Percentiles rank a stretch among this genome's conserved stretches.
These are phyloP conservation scores for Neofusicoccum sp. DNA, from an alignment of 2,329 filamentous ascomycete genomes.

Conservation along the genomic window DNA sequence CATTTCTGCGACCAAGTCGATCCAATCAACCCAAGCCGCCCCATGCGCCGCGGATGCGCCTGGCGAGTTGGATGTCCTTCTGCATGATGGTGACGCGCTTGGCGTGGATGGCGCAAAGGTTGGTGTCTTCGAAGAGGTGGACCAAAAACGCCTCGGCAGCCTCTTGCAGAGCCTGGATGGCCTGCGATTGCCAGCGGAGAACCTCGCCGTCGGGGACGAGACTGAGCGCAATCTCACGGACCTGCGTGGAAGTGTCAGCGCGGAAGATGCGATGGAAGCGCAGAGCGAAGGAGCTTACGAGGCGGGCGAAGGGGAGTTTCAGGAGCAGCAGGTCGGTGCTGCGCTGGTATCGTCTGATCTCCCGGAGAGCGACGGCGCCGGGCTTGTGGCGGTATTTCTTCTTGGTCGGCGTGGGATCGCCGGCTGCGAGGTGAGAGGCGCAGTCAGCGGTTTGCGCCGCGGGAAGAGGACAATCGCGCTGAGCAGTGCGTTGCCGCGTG, in stretches of 20 bases:
- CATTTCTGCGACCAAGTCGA: too few relatives aligned
- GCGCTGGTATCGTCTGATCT: slow-evolving; percentile 98
- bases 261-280: not conserved
- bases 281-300: slow-evolving; percentile 51
- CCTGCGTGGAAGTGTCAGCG: slow-evolving; percentile 25
- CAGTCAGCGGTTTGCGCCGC: not conserved
- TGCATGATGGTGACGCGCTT: slow-evolving; percentile 98
- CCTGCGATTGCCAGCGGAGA: slow-evolving; percentile 96
- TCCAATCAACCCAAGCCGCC: slow-evolving; percentile 33
- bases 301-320: slow-evolving; percentile 96
- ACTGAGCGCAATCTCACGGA: slow-evolving; percentile 83
- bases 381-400: slow-evolving; percentile 46
- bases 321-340: slow-evolving; percentile 92
- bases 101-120: slow-evolving; percentile 97
- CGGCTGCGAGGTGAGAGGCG: slow-evolving; percentile 22
- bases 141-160: slow-evolving; percentile 98
- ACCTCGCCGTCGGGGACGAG: slow-evolving; percentile 74
- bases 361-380: slow-evolving; percentile 91
- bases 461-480: too few relatives aligned
- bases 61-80: slow-evolving; percentile 96
- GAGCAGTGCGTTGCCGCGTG: too few relatives aligned
- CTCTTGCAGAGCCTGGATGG: slow-evolving; percentile 96
- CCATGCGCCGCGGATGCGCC: slow-evolving; percentile 81
- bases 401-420: slow-evolving; percentile 30
- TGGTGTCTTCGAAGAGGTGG: slow-evolving; percentile 97